phyloP scores from a whole-genome alignment of 2,329 filamentous ascomycete genomes.

The Colletotrichum limetticola region DNA sequence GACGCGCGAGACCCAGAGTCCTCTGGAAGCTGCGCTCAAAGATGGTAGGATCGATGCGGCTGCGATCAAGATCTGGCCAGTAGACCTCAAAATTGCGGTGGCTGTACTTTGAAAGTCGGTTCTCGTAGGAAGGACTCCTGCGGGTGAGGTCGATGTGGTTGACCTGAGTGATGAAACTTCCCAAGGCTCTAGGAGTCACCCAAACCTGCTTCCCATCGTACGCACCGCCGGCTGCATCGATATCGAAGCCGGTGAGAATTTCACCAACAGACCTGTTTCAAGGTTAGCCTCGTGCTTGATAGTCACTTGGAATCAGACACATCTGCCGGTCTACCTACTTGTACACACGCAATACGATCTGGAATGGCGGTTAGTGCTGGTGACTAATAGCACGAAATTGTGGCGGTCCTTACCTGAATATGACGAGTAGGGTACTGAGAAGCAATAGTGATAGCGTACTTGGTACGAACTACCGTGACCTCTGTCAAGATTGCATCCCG shows the following conservation, averaged over 20 bases:
- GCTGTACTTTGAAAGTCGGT: constrained; percentile 85
- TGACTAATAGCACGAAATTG: not conserved
- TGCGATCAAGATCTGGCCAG: constrained; percentile 79
- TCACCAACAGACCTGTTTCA: constrained; percentile 1
- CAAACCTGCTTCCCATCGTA: constrained; percentile 87
- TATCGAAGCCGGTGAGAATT: constrained; percentile 89
- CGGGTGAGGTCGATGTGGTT: constrained; percentile 84
- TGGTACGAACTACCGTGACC: constrained; percentile 85
- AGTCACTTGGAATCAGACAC: constrained; percentile 55
- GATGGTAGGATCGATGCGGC: constrained; percentile 85
- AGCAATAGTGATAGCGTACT: constrained; percentile 87
- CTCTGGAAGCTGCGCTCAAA: constrained; percentile 84
- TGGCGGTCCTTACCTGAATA: constrained; percentile 62
- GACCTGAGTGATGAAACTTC: constrained; percentile 83
- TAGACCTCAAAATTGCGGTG: constrained; percentile 87
- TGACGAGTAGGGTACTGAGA: constrained; percentile 87
- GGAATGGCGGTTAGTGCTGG: constrained; percentile 28
- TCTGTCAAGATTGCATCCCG: constrained; percentile 84
- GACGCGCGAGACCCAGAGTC: constrained; percentile 80
- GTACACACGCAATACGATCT: constrained; percentile 88
- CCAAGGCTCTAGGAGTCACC: constrained; percentile 79
- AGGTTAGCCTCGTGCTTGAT: not conserved
- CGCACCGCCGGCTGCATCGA: constrained; percentile 84
- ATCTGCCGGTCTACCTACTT: constrained; percentile 72
- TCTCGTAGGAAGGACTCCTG: constrained; percentile 88